Evolutionary conservation across 2,329 filamentous ascomycete genomes (phyloP), one percentile per base, ranked within the genome.

Genomic region (Cordyceps tenuipes): DNA sequence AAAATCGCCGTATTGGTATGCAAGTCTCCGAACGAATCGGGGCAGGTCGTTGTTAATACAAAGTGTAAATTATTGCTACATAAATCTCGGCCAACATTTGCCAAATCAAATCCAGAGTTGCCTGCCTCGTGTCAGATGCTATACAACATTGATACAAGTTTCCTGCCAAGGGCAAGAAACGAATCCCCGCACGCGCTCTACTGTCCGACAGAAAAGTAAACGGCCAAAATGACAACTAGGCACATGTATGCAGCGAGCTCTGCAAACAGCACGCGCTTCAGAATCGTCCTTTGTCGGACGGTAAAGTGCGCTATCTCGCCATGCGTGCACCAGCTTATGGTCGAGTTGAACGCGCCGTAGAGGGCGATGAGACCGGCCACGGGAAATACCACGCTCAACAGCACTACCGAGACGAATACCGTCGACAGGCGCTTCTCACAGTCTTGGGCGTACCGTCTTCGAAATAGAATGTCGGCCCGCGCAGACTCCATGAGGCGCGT

Each of bases 241-340:
- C 64, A 64, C 6, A 69, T 63, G 56, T 73, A 75, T 1, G 71
- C 13, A 5, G 75, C 61, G 9, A 68, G 67, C 60, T 76, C 70
- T 2, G 66, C 64, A 10, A 75, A 56, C 10, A 81, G 68, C 65
- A 79, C 75, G 29, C 68, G 67, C 51, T 68, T 70, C 13, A 75
- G 63, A 4, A 65, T 64, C 3, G 61, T 62, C 2, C 70, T 66
- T 63, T 75, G 73, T 6, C 66, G 62, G 12, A 53, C 39, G 5
- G 69, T 76, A 26, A 81, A 68, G 9, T 66, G 66, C 23, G 71
- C 68, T 29, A 75, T 72, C 64, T 80, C 74, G 6, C 80, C 79
- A 2, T 72, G 68, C 0, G 79, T 80, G 57, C 74, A 76, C 79
- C 79, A 82, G 7, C 73, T 73, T 31, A 82, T 72, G 0, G 74